Evolutionary conservation across 495 filamentous ascomycete species (phyloP).

Genomic region (Tuber magnatum): DNA sequence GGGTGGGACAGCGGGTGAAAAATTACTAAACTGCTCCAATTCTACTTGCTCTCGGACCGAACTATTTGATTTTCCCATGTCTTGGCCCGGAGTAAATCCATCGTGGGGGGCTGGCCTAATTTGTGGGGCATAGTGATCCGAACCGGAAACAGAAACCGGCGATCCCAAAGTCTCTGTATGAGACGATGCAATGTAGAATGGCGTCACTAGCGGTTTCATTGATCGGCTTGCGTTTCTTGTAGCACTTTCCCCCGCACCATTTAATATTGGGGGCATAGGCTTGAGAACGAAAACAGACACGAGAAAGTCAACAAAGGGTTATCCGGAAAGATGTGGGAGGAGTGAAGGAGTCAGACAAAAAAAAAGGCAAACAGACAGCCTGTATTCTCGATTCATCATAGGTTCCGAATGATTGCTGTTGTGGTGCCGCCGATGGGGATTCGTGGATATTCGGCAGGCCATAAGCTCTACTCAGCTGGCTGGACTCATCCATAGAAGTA

Average conservation of each 20-base stretch:
- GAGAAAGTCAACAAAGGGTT: constrained; percentile 11
- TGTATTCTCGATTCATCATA: constrained; percentile 23
- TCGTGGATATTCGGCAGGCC: constrained; percentile 15
- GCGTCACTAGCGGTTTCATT: constrained; percentile 19
- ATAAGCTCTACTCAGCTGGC: constrained; percentile 19
- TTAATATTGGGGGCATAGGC: constrained; percentile 15
- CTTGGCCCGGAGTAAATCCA: not conserved
- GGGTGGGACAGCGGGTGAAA: constrained; percentile 5
- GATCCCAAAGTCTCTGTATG: constrained; percentile 18
- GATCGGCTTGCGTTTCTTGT: constrained; percentile 13
- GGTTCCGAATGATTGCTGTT: constrained; percentile 14
- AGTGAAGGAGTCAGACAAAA: not conserved
- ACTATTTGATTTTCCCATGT: constrained; percentile 9
- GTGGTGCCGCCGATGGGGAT: constrained; percentile 12
- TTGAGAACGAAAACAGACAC: constrained; percentile 21
- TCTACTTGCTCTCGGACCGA: constrained; percentile 19
- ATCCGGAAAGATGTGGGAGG: constrained; percentile 12
- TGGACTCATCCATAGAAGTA: constrained; percentile 13
- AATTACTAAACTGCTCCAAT: constrained; percentile 16
- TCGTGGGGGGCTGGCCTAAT: constrained; percentile 6
- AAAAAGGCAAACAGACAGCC: constrained; percentile 15
- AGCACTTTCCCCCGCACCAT: constrained; percentile 9
- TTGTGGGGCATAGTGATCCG: constrained; percentile 17
- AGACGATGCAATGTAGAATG: constrained; percentile 23
- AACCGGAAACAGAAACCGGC: constrained; percentile 11